Percentiles rank a stretch among this genome's conserved stretches.
Conservation (phyloP, 1,284 basidiomycete genomes). For the Ceratobasidium sp. region DNA sequence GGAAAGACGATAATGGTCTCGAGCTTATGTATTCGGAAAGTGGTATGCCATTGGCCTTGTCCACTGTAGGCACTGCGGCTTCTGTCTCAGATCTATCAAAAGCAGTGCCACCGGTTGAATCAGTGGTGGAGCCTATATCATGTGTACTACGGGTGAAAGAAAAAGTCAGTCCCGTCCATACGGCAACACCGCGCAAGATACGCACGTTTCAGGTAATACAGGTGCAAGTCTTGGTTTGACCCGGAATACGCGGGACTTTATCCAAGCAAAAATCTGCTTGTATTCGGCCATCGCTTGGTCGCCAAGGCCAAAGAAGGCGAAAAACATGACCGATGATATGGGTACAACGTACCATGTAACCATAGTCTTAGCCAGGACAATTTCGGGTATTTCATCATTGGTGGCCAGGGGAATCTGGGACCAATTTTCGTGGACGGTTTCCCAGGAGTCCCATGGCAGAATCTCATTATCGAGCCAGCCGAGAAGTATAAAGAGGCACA, state of each 20-base stretch:
- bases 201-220: conserved; percentile 3
- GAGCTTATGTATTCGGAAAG: too few relatives aligned
- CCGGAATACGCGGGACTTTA: conserved; percentile 33
- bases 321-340: conserved; percentile 48
- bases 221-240: conserved; percentile 19
- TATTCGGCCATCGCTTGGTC: conserved; percentile 49
- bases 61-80: too few relatives aligned
- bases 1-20: too few relatives aligned
- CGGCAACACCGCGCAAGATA: background rate
- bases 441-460: conserved; percentile 48
- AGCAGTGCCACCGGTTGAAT: too few relatives aligned
- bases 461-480: conserved; percentile 26
- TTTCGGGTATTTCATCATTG: conserved; percentile 26
- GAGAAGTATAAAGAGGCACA: conserved; percentile 42
- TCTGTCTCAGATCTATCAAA: too few relatives aligned
- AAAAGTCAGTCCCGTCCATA: too few relatives aligned
- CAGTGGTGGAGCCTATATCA: too few relatives aligned
- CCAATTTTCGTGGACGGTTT: conserved; percentile 47
- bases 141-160: background rate
- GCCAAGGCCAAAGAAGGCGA: conserved; percentile 52
- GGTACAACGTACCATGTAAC: conserved; percentile 43
- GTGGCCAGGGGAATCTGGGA: conserved; percentile 40
- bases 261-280: conserved; percentile 15
- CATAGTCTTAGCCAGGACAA: conserved; percentile 9
- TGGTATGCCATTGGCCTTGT: too few relatives aligned